Base-by-base conservation (phyloP, 2,329 filamentous ascomycete genomes). In the Botrytis pseudocinerea region DNA sequence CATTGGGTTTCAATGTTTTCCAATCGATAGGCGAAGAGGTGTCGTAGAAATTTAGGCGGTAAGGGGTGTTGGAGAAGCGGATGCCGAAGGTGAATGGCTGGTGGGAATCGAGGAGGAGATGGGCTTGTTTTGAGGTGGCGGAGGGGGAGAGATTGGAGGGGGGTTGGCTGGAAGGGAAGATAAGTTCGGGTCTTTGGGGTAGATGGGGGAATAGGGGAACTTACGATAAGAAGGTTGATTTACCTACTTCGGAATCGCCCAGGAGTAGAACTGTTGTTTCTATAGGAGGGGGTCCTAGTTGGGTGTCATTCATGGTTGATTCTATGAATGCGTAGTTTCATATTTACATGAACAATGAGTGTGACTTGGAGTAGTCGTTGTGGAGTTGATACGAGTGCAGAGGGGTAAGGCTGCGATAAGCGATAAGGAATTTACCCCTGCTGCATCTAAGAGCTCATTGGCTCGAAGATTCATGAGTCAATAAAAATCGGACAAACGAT, bases 41-140 rank as follows among this genome's bases (percentile, higher is more conserved):
- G 78, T 91, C 89, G 76, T 85, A 87, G 77, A 90, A 89, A 78
- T 89, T 87, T 75, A 91, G 83, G 40, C 86, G 84, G 78, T 87
- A 88, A 6, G 80, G 76, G 14, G 82, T 80, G 63, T 82, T 85
- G 76, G 83, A 82, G 59, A 84, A 83, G 70, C 82, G 82, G 73
- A 89, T 82, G 73, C 89, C 85, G 77, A 90, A 89, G 57, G 87
- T 80, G 77, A 87, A 90, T 0, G 89, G 89, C 80, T 91, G 89
- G 77, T 91, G 85, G 73, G 85, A 83, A 80, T 91, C 88, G 74
- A 84, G 84, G 73, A 90, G 84, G 25, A 88, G 80, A n/a, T 82
- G 46, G 22, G 61, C 62, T 38, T 54, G 70, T 14, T 32, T 38
- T 6, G 62, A 46, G 28, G 16, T 46, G 16, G 51, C 40, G 42